Conservation (phyloP, 768 basidiomycete genomes). For the Zangia roseola region DNA sequence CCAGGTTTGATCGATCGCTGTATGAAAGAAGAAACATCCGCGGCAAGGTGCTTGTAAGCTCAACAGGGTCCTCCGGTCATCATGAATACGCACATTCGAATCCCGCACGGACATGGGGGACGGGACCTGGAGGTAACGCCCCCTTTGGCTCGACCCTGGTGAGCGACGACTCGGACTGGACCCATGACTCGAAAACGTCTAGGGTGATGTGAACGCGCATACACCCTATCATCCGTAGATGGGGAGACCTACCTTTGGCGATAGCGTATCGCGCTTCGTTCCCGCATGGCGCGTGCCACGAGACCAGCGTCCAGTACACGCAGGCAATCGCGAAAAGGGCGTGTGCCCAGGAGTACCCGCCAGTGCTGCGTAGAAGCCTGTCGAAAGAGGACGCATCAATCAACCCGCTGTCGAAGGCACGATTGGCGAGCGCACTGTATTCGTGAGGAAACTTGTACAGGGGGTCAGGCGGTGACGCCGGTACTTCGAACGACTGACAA, state of each 20-base stretch:
- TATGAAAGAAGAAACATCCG: no score
- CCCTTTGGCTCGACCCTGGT: not conserved
- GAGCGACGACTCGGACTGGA: not conserved
- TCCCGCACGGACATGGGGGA: slow-evolving; percentile 14
- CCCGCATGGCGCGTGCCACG: not conserved
- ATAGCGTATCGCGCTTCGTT: not conserved
- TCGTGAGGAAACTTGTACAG: slow-evolving; percentile 27
- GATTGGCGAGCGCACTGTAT: slow-evolving; percentile 11
- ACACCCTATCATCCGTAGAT: not conserved
- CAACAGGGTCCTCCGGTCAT: no score
- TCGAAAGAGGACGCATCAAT: not conserved
- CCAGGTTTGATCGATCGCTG: slow-evolving; percentile 4
- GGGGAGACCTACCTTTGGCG: not conserved
- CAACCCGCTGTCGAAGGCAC: not conserved
- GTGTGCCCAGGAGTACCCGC: slow-evolving; percentile 15
- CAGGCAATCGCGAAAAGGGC: slow-evolving; percentile 6
- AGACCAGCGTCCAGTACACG: no score
- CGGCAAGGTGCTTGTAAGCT: no score
- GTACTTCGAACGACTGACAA: slow-evolving; percentile 26
- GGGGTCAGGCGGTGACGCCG: slow-evolving; percentile 23
- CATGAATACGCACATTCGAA: slow-evolving; percentile 1
- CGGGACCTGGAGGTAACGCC: slow-evolving; percentile 17
- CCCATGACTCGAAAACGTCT: not conserved
- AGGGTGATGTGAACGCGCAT: not conserved
- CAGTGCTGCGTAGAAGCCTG: slow-evolving; percentile 25